These are phyloP conservation scores for Ceratobasidium theobromae DNA, from an alignment of 1,284 basidiomycete genomes.

Conservation along the genomic window DNA sequence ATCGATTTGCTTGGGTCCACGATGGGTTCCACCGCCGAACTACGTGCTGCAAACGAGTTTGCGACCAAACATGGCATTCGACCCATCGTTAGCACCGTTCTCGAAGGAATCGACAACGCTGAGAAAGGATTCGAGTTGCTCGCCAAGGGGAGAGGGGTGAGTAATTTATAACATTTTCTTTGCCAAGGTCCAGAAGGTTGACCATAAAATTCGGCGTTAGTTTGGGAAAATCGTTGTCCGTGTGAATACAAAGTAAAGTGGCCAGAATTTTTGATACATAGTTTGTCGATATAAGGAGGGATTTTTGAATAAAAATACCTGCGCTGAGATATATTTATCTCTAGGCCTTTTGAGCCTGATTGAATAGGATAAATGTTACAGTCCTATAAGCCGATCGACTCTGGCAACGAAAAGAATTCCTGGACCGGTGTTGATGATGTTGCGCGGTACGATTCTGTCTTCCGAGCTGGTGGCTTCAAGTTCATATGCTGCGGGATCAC, in stretches of 20 bases:
- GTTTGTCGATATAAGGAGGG: too few relatives aligned
- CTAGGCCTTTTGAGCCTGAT: too few relatives aligned
- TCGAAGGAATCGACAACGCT: conserved; percentile 67
- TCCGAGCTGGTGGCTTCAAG: not conserved
- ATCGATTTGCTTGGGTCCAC: conserved; percentile 74
- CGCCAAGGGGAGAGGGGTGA: conserved; percentile 50
- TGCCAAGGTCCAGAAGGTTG: too few relatives aligned
- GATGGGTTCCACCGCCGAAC: conserved; percentile 81
- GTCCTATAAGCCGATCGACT: not conserved
- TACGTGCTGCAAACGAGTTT: conserved; percentile 73
- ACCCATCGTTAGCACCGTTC: conserved; percentile 71
- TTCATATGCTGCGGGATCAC: not conserved
- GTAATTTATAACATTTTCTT: too few relatives aligned
- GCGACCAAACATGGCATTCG: conserved; percentile 65
- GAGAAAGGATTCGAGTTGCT: conserved; percentile 70
- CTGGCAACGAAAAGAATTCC: conserved; percentile 16
- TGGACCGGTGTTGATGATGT: conserved; percentile 27
- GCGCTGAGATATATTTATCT: too few relatives aligned
- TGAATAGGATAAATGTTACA: too few relatives aligned
- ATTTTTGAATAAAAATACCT: too few relatives aligned
- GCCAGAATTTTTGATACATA: too few relatives aligned
- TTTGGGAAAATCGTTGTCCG: conserved; percentile 76
- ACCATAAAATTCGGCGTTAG: too few relatives aligned
- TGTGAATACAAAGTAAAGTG: conserved; percentile 39
- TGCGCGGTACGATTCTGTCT: conserved; percentile 6